Evolutionary conservation across 148 eudicot species (phyloP).

Genomic region (Drosera capensis): DNA sequence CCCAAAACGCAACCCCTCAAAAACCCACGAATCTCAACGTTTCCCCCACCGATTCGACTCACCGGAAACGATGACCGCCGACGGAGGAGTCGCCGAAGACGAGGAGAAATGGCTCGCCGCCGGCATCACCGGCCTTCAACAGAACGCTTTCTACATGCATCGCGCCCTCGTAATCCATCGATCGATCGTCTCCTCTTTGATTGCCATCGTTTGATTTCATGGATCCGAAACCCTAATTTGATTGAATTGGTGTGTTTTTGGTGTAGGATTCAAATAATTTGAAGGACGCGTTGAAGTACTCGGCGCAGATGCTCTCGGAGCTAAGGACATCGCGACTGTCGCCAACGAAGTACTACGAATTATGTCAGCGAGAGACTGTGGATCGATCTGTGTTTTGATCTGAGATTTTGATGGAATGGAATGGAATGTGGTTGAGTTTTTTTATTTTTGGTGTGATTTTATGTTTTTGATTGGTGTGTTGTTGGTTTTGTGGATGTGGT

Average conservation of each 20-base stretch:
- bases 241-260: neutral
- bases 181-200: neutral
- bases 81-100: constrained; percentile 73
- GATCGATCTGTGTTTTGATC: no score
- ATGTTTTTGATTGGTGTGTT: neutral
- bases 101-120: constrained; percentile 88
- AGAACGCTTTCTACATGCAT: constrained; percentile 93
- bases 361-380: constrained; percentile 59
- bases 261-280: constrained; percentile 78
- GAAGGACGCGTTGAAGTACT: constrained; percentile 85
- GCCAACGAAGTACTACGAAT: constrained; percentile 91
- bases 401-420: neutral
- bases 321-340: constrained; percentile 93
- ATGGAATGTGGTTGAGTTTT: neutral
- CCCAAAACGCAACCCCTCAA: neutral
- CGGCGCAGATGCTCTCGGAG: constrained; percentile 98
- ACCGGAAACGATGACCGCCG: constrained; percentile 46
- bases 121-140: constrained; percentile 83
- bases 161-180: constrained; percentile 58
- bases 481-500: constrained; percentile 8
- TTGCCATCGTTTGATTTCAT: neutral
- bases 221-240: constrained; percentile 36
- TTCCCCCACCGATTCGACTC: no score
- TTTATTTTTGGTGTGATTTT: neutral
- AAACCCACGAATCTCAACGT: no score